Evolutionary conservation across 179 eudicot species (phyloP), one percentile per base, ranked within the genome.

Genomic region (Kewa caespitosa): DNA sequence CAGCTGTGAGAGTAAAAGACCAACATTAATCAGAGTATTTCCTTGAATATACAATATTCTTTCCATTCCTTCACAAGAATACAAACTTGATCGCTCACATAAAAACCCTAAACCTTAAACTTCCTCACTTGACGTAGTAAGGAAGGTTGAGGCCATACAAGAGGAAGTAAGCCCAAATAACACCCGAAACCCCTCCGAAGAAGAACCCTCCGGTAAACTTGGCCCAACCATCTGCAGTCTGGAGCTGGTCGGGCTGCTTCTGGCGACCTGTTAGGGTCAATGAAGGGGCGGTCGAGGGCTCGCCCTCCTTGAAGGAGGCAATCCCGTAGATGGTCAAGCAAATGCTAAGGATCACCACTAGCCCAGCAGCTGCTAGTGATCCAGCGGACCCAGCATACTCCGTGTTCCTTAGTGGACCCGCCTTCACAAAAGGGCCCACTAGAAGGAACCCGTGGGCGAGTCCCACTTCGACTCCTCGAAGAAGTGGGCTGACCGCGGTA

Each of bases 201-300:
- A 95, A 95, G 87, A 95, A 95, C 50, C 98, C 99, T 18, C 99
- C 99, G 10, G 97, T 90, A 89, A 95, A 95, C 88, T 90, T 94
- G 50, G 97, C 95, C 99, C 99, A 95, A 0, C 99, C 99, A 5
- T 95, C 92, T 23, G 99, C 97, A 15, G 97, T 93, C 73, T 94
- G 98, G 72, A 94, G 86, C 88, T 89, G 95, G 67, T 94, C 98
- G 0, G 98, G 97, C 80, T 46, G 79, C 89, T 94, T 94, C 89
- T 91, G 88, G 80, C 98, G 84, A 2, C 98, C 98, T 0, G 97
- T 94, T 78, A 94, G 65, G 3, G 98, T 94, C 84, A 94, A 72
- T 12, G 91, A 50, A 1, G 98, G 98, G 31, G 98, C 98, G 14
- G 74, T 89, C 0, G 98, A 91, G 14, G 97, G 87, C 62, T 89